A percentile compares a stretch with the other conserved stretches of the same genome.
Conservation (phyloP, 2,329 filamentous ascomycete genomes). For the Diaporthe longicolla region DNA sequence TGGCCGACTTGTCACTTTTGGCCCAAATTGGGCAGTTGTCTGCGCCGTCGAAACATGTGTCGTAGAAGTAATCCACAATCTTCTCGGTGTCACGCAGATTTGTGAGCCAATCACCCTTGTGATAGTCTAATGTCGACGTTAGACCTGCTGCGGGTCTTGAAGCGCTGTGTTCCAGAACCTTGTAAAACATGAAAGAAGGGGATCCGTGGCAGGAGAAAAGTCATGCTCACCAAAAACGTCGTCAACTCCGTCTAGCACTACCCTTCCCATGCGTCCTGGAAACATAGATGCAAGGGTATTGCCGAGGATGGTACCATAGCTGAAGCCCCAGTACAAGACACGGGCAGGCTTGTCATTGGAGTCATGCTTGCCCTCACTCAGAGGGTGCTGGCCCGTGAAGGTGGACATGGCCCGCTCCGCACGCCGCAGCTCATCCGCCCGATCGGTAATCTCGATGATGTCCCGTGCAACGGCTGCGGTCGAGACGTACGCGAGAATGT, state of each 20-base stretch:
- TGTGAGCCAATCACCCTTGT: constrained; percentile 49
- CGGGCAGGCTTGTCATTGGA: constrained; percentile 41
- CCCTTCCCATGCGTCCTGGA: constrained; percentile 56
- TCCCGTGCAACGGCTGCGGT: constrained; percentile 58
- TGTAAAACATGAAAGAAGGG: too few species aligned
- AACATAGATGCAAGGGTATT: constrained; percentile 61
- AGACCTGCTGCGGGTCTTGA: too few species aligned
- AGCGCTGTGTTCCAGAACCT: too few species aligned
- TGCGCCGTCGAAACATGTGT: constrained; percentile 53
- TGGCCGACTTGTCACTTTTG: constrained; percentile 46
- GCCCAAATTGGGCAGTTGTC: constrained; percentile 50
- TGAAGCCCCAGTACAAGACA: constrained; percentile 65
- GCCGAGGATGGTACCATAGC: constrained; percentile 62
- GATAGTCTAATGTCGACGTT: constrained; percentile 50
- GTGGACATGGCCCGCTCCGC: not conserved
- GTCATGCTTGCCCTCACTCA: not conserved
- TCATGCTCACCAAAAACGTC: constrained; percentile 44
- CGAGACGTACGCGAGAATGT: constrained; percentile 53
- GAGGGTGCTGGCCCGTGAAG: constrained; percentile 10
- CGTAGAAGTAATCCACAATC: constrained; percentile 52
- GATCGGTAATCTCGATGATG: constrained; percentile 61
- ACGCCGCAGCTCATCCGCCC: constrained; percentile 52
- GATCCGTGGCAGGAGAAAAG: too few species aligned
- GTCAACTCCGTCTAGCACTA: constrained; percentile 58
- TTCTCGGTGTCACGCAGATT: constrained; percentile 57